phyloP scores from a whole-genome alignment of 257 asterid species.

The Pogostemon cablin region DNA sequence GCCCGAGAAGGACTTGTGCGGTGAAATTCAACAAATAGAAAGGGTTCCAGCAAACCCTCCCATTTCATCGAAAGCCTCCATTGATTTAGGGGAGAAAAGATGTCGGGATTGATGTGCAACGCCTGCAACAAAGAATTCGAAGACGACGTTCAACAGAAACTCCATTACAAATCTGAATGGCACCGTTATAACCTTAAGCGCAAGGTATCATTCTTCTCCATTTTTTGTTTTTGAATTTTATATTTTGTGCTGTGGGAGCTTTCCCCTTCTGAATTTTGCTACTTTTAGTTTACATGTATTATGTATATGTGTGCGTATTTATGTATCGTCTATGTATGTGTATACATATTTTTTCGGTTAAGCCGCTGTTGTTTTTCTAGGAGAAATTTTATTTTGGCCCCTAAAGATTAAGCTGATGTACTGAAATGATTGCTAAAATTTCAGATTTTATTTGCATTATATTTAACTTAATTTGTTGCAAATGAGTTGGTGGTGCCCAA shows the following conservation, averaged over 20 bases:
- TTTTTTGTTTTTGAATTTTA: not conserved
- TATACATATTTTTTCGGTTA: not conserved
- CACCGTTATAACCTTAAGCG: constrained; percentile 98
- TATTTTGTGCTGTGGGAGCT: not conserved
- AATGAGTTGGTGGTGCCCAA: not conserved
- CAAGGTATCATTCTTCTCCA: constrained; percentile 52
- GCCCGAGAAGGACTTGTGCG: too few species aligned
- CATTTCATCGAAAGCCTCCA: not conserved
- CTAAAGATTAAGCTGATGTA: not conserved
- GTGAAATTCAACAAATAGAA: too few species aligned
- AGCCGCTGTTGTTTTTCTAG: not conserved
- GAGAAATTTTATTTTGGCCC: not conserved
- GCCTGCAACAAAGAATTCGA: constrained; percentile 81
- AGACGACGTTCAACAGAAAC: constrained; percentile 74
- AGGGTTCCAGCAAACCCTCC: constrained; percentile 28
- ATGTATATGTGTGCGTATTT: not conserved
- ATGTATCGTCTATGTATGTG: not conserved
- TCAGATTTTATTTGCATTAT: not conserved
- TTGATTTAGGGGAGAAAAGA: constrained; percentile 24
- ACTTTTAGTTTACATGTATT: too few species aligned
- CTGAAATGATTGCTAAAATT: constrained; percentile 1
- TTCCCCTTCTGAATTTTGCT: not conserved
- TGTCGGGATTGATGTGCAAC: constrained; percentile 73
- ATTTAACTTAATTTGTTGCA: not conserved
- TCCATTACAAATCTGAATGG: constrained; percentile 96